A percentile compares a stretch with the other conserved stretches of the same genome.
phyloP scores from a whole-genome alignment of 441 rosid genomes.

The Croton setiger region DNA sequence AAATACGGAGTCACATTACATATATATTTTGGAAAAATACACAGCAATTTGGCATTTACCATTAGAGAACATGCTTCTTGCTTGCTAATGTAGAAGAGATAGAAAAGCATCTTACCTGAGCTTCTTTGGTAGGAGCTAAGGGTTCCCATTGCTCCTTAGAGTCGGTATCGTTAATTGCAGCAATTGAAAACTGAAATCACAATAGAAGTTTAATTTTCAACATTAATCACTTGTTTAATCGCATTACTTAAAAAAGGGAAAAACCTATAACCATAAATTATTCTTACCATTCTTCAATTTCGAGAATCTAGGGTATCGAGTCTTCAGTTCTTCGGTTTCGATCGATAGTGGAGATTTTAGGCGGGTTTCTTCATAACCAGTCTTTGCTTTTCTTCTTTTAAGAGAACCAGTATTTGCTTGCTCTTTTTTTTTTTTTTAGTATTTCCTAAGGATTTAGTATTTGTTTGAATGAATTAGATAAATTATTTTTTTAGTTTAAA shows the following conservation, averaged over 20 bases:
- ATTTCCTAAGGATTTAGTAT: no score
- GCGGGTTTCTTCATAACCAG: slow-evolving; percentile 4
- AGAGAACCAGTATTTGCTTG: no score
- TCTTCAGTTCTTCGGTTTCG: neutral
- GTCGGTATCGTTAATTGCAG: slow-evolving; percentile 94
- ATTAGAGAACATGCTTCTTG: neutral
- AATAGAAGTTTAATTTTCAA: neutral
- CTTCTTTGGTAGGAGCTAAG: slow-evolving; percentile 96
- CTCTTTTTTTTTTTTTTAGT: no score
- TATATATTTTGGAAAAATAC: neutral
- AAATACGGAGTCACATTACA: neutral
- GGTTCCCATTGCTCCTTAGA: slow-evolving; percentile 91
- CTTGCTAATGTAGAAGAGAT: neutral
- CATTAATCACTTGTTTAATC: neutral
- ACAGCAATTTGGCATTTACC: neutral
- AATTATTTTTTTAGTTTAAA: no score
- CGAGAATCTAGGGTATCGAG: neutral
- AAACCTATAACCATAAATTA: neutral
- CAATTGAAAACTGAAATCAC: slow-evolving; percentile 67
- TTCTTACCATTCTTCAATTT: slow-evolving; percentile 8
- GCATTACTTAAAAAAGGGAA: neutral
- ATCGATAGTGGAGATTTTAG: slow-evolving; percentile 3
- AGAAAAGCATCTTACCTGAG: slow-evolving; percentile 52
- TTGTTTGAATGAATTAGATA: no score
- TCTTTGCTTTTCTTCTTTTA: neutral